Base-by-base conservation (phyloP, 495 filamentous ascomycete species). In the Hyaloscypha variabilis region DNA sequence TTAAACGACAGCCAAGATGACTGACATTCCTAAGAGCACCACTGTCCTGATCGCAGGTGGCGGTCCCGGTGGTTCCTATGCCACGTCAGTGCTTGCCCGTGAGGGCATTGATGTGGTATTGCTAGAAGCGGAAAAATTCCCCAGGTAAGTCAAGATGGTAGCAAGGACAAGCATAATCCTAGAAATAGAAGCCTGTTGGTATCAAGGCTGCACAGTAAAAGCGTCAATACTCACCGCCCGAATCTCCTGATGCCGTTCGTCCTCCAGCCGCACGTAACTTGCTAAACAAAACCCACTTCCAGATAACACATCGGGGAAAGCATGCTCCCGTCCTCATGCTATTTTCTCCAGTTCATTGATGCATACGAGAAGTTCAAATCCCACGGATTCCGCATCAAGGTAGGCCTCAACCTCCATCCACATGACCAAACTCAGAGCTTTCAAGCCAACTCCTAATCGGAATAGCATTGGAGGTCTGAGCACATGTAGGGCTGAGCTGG, bases 231-330 rank as follows among this genome's bases (percentile, higher is more conserved):
- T n/a, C n/a, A n/a, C n/a, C n/a, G n/a, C n/a, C n/a, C n/a, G n/a
- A n/a, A n/a, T n/a, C n/a, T n/a, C n/a, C n/a, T n/a, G n/a, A n/a
- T n/a, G n/a, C n/a, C n/a, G n/a, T n/a, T n/a, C n/a, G n/a, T n/a
- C n/a, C n/a, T n/a, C n/a, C n/a, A n/a, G n/a, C n/a, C n/a, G n/a
- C n/a, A n/a, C n/a, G n/a, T n/a, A n/a, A n/a, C n/a, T n/a, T n/a
- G n/a, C n/a, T n/a, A 58, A 31, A 6, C 13, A 11, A 11, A 26
- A 14, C 8, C 5, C 55, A 26, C 26, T 13, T 8, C 10, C 10
- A 78, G 79, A 65, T 82, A 82, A 53, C 78, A 82, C 63, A 68
- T 81, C 61, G 77, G 82, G 46, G 80, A 86, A 68, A 82, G 78
- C 62, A 77, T 83, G 77, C 71, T 86, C 8, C 67, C 82, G 0